Evolutionary conservation across 495 filamentous ascomycete genomes (phyloP), one percentile per base, ranked within the genome.

Genomic region (Rusavskia elegans): DNA sequence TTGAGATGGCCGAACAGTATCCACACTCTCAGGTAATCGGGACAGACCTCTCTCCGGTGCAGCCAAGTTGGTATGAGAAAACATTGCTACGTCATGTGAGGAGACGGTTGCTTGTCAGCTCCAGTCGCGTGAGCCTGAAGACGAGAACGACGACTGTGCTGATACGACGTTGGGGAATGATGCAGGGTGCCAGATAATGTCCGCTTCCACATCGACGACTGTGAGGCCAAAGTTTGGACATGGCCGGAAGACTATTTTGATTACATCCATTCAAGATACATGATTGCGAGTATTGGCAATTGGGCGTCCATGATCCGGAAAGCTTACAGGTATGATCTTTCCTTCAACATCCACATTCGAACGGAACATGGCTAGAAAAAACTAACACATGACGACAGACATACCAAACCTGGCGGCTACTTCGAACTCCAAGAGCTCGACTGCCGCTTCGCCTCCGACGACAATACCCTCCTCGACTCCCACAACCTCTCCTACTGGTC

Each of bases 371-470:
- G 20, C 32, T n/a, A 27, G 37, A 17, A 19, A 17, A 14, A 27
- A 6, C 8, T 17, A 45, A 32, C n/a, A 40, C 50, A 16, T 8
- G 19, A 16, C 19, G n/a, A 27, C 25, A 60, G 71, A 38, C 71
- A 80, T 50, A 69, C 79, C 20, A 73, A 75, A 55, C 79, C 81
- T 0, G 80, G 80, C n/a, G 80, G 79, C 32, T 84, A 74, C 61
- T 63, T 84, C 41, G 81, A 85, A 63, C 72, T 72, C 52, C 78
- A 83, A 54, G 82, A 86, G 54, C 55, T 79, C 25, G 71, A 77
- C 50, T 67, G 66, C n/a, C 68, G 67, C n/a, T 72, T 73, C 5
- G 61, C 63, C 50, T 81, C 77, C 56, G 81, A 85, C 55, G 81
- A 85, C 53, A 74, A 65, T 10, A 78, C 77, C 4, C 72, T 85